Base-by-base conservation (phyloP, 106 monocot species). In the Allium cepa region DNA sequence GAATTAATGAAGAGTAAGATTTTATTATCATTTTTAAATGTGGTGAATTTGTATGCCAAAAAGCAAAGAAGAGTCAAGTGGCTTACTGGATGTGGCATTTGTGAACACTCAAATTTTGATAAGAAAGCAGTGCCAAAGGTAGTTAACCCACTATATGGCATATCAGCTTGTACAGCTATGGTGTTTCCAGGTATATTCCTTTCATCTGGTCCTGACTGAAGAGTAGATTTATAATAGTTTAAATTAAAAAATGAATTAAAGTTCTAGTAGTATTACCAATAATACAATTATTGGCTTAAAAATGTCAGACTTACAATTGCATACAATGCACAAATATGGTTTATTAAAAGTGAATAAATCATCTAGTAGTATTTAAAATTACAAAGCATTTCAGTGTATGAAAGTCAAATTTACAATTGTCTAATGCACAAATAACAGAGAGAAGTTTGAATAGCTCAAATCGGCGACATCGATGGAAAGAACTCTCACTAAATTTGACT, bases 181-280 rank as follows among this genome's bases (percentile, higher is more conserved):
- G 96, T 96, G 48, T 96, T 96, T 50, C 96, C 96, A 71, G 96
- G 96, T 66, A 96, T 84, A 70, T 84, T 91, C 71, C 96, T 83
- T 77, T 91, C 96, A 82, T 96, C 96, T 49, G 96, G 83, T 73
- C 96, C 96, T 47, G 91, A 88, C 96, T 96, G 76, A 26, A 84
- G 4, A 55, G 7, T 55, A 36, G 53, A 2, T 3, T 55, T 55
- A 55, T 55, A 55, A 15, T 15, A 55, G 53, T 55, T 15, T 3
- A 55, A 11, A 55, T 3, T 22, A 55, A 36, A 36, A 36, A 5
- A 5, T 36, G 36, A 36, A 36, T 36, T 36, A 36, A 36, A 1
- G 36, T 5, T 4, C 36, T 36, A 36, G 36, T 36, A 36, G 36
- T 36, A 36, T 36, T 36, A 4, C n/a, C n/a, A n/a, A n/a, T n/a